Evolutionary conservation across 2,329 filamentous ascomycete genomes (phyloP), one percentile per base, ranked within the genome.

Genomic region (Setomelanomma holmii): DNA sequence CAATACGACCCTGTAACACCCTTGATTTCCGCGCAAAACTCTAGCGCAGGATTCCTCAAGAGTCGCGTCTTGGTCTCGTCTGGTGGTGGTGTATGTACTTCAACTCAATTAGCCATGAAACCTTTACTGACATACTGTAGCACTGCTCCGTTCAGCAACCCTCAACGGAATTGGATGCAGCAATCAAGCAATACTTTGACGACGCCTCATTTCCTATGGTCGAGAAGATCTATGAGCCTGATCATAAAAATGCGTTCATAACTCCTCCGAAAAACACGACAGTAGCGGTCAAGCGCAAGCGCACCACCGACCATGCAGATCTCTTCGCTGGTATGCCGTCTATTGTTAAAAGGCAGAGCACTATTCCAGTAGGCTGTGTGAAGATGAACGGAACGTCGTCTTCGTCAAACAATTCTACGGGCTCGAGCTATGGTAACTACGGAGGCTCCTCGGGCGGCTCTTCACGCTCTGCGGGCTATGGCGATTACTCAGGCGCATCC

Each of bases 1-100:
- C 36, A 45, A n/a, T 46, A 41, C 38, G 38, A 51, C 35, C 47
- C 47, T 16, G 40, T 50, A 11, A 50, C 47, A 14, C 47, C 47
- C 20, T 22, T 50, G 8, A 22, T 40, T 2, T 50, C 47, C 12
- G 47, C 47, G n/a, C 40, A 51, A 17, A 42, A 46, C 27, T 47
- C 44, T 4, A 22, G 33, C 6, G 17, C 14, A 16, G 42, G 49
- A 7, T 51, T 51, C 17, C 16, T 41, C 6, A 23, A 23, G 4
- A 22, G 33, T 30, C 42, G 42, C 6, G 19, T 46, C 10, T 30
- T 51, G n/a, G 49, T 44, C 19, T 35, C 22, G 16, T 21, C 42
- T 5, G 49, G 42, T 41, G 30, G 34, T 24, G 42, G 49, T 12
- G 47, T 50, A 50, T 33, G 40, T 40, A n/a, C n/a, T 16, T 12